These are phyloP conservation scores for Bauhinia variegata DNA, from an alignment of 306 rosid species.

Conservation along the genomic window DNA sequence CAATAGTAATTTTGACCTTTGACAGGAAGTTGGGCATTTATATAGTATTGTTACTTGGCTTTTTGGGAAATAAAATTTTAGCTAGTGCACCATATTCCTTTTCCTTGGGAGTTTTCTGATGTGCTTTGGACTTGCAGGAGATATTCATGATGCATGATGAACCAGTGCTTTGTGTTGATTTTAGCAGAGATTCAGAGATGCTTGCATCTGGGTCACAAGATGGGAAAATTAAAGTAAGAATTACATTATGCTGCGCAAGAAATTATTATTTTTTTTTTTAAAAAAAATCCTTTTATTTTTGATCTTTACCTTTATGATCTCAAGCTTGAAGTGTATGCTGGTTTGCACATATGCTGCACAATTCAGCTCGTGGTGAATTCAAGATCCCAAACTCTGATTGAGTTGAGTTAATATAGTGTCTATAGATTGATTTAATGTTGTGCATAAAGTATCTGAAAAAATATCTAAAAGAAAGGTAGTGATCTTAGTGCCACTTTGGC, in stretches of 20 bases:
- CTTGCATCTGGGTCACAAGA: slow-evolving; percentile 95
- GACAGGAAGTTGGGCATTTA: slow-evolving; percentile 4
- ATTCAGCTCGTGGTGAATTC: background rate
- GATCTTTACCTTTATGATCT: slow-evolving; percentile 16
- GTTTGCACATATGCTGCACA: background rate
- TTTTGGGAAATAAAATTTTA: slow-evolving; percentile 24
- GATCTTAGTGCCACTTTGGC: background rate
- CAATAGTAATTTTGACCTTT: slow-evolving; percentile 9
- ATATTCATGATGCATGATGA: slow-evolving; percentile 98
- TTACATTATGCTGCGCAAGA: slow-evolving; percentile 21
- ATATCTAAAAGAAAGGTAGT: background rate
- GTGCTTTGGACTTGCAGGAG: slow-evolving; percentile 67
- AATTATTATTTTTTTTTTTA: slow-evolving; percentile 4
- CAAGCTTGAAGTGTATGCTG: background rate
- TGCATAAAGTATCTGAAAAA: background rate
- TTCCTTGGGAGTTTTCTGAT: slow-evolving; percentile 37
- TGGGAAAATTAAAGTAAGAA: slow-evolving; percentile 95
- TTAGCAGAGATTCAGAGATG: slow-evolving; percentile 97
- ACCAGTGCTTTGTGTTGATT: slow-evolving; percentile 91
- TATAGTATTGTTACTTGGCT: background rate
- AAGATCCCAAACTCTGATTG: background rate
- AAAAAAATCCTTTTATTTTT: slow-evolving; percentile 14
- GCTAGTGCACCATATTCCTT: slow-evolving; percentile 8
- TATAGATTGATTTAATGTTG: background rate
- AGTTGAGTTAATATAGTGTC: background rate